These are phyloP conservation scores for Mucor irregularis DNA, from an alignment of 371 early-diverging fungal species.

Conservation along the genomic window DNA sequence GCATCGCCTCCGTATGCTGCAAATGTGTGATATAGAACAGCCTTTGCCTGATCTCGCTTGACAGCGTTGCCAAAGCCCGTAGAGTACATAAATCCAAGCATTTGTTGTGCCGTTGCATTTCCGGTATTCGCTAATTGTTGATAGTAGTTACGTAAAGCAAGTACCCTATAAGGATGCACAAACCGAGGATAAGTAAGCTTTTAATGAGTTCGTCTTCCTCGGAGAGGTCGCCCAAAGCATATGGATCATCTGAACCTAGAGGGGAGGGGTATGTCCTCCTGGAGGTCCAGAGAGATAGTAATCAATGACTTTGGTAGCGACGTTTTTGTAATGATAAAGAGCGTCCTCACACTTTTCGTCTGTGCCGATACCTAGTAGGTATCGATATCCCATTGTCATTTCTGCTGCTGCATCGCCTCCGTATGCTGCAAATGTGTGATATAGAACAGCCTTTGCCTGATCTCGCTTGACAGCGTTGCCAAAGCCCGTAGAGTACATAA, in stretches of 20 bases:
- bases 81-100: slow-evolving; percentile 87
- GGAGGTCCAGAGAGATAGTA: slow-evolving; percentile 80
- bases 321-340: slow-evolving; percentile 73
- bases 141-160: slow-evolving; percentile 64
- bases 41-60: slow-evolving; percentile 64
- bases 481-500: slow-evolving; percentile 92
- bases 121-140: slow-evolving; percentile 62
- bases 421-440: slow-evolving; percentile 84
- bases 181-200: slow-evolving; percentile 52
- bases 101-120: slow-evolving; percentile 85
- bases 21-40: slow-evolving; percentile 81
- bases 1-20: slow-evolving; percentile 78
- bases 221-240: slow-evolving; percentile 53
- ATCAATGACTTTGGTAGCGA: slow-evolving; percentile 79
- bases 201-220: slow-evolving; percentile 70
- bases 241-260: slow-evolving; percentile 49
- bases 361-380: slow-evolving; percentile 81
- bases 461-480: slow-evolving; percentile 59
- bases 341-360: slow-evolving; percentile 79
- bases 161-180: slow-evolving; percentile 63
- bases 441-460: slow-evolving; percentile 73
- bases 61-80: slow-evolving; percentile 82
- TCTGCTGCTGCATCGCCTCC: slow-evolving; percentile 75
- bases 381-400: slow-evolving; percentile 86
- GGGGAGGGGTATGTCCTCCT: slow-evolving; percentile 75